phyloP scores from a whole-genome alignment of 2,329 filamentous ascomycete genomes.

The Neobulgaria alba region DNA sequence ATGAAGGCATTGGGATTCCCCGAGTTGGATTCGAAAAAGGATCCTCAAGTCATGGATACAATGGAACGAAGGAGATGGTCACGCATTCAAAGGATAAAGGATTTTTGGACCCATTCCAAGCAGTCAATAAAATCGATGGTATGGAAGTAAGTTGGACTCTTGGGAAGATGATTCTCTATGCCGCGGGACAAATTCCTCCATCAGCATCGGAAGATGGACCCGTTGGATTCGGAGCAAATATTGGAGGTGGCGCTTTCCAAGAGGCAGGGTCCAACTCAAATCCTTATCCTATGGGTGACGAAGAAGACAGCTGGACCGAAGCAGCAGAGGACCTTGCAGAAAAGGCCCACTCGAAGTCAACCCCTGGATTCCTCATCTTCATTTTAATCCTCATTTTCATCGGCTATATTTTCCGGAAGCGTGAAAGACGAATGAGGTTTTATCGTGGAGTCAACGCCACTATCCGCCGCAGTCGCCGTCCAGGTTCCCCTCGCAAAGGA shows the following conservation, averaged over 20 bases:
- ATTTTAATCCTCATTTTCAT: slow-evolving; percentile 62
- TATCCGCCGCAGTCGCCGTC: slow-evolving; percentile 35
- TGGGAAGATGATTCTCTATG: slow-evolving; percentile 93
- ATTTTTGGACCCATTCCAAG: slow-evolving; percentile 79
- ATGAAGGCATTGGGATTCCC: slow-evolving; percentile 92
- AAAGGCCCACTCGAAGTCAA: slow-evolving; percentile 56
- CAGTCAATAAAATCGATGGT: slow-evolving; percentile 83
- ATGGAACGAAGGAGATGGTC: slow-evolving; percentile 63
- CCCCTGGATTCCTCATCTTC: slow-evolving; percentile 63
- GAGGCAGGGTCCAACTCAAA: slow-evolving; percentile 54
- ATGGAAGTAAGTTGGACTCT: slow-evolving; percentile 96
- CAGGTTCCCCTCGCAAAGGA: slow-evolving; percentile 39
- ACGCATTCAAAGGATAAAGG: slow-evolving; percentile 64
- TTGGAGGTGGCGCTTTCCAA: slow-evolving; percentile 62
- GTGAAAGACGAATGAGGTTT: slow-evolving; percentile 60
- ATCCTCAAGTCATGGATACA: slow-evolving; percentile 40
- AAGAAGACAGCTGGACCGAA: slow-evolving; percentile 50
- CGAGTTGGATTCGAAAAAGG: slow-evolving; percentile 68
- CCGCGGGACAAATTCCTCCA: slow-evolving; percentile 76
- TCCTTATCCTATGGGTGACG: slow-evolving; percentile 29
- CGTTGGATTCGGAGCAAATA: slow-evolving; percentile 90
- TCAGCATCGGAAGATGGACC: slow-evolving; percentile 52
- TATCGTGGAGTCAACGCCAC: slow-evolving; percentile 43
- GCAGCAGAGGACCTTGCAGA: slow-evolving; percentile 52
- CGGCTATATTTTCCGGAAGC: slow-evolving; percentile 67